phyloP scores from a whole-genome alignment of 2,329 filamentous ascomycete genomes.

The Ceratocystis variospora region DNA sequence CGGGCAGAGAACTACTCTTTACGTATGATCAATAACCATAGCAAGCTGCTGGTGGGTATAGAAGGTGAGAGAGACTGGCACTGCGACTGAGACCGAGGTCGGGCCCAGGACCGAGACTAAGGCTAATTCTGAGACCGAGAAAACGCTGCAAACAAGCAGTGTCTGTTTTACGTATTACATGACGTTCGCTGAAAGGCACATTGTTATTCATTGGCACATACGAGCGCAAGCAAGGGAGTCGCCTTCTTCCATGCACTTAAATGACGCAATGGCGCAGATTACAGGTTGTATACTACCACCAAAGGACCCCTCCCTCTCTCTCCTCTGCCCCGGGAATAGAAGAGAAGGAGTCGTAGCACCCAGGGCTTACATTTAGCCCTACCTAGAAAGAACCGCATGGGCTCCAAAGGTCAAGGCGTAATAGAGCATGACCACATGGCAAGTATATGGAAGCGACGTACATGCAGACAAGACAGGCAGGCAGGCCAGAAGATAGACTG shows the following conservation, averaged over 20 bases:
- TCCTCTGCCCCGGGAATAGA: neutral
- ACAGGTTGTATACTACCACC: neutral
- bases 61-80: no score
- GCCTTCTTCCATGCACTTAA: neutral
- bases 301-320: neutral
- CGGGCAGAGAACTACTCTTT: no score
- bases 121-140: no score
- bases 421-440: neutral
- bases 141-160: no score
- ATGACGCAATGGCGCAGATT: neutral
- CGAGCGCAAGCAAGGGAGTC: neutral
- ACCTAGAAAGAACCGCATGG: neutral
- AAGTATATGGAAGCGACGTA: neutral
- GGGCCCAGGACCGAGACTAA: no score
- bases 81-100: no score
- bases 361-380: constrained; percentile 1
- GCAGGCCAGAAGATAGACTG: neutral
- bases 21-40: no score
- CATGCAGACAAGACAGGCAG: neutral
- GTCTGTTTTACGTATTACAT: no score
- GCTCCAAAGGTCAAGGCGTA: neutral
- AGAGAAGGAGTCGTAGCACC: neutral
- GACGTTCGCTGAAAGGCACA: no score
- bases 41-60: no score
- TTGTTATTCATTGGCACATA: no score